These are phyloP conservation scores for Bassia scoparia DNA, from an alignment of 148 eudicot genomes.

Conservation along the genomic window DNA sequence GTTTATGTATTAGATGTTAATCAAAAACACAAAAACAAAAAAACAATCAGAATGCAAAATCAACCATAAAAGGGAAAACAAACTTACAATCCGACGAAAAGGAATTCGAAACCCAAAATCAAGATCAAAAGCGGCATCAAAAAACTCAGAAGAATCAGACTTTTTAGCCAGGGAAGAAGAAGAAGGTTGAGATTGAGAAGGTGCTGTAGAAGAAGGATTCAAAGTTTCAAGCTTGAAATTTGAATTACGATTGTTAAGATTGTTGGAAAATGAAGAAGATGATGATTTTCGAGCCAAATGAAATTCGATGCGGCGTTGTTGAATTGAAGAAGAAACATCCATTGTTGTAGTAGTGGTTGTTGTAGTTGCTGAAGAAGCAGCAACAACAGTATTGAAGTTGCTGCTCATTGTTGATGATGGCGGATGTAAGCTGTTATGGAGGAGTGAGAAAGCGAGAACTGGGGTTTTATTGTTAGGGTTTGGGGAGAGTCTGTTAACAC, in stretches of 20 bases:
- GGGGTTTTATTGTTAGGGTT: no score
- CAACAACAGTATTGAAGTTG: background rate
- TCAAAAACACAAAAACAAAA: background rate
- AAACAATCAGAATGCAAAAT: background rate
- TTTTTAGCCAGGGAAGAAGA: slow-evolving; percentile 13
- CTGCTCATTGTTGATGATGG: background rate
- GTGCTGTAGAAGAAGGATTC: slow-evolving; percentile 35
- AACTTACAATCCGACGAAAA: slow-evolving; percentile 58
- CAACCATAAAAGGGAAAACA: background rate
- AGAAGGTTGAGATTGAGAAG: background rate
- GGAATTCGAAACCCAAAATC: slow-evolving; percentile 51
- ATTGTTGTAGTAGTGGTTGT: background rate
- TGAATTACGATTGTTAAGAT: slow-evolving; percentile 22
- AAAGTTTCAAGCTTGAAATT: slow-evolving; percentile 56
- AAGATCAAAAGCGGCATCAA: slow-evolving; percentile 45
- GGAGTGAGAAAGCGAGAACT: no score
- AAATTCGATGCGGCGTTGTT: slow-evolving; percentile 40
- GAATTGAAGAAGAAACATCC: slow-evolving; percentile 1
- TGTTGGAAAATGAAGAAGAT: slow-evolving; percentile 34
- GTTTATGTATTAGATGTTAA: background rate
- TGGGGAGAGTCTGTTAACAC: no score
- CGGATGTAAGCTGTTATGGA: no score
- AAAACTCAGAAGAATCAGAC: slow-evolving; percentile 34
- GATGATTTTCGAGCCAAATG: slow-evolving; percentile 42
- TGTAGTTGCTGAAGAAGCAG: background rate